Percentiles rank a stretch among this genome's conserved stretches.
Conservation (phyloP, 2,329 filamentous ascomycete species). For the Ustilaginoidea virens region DNA sequence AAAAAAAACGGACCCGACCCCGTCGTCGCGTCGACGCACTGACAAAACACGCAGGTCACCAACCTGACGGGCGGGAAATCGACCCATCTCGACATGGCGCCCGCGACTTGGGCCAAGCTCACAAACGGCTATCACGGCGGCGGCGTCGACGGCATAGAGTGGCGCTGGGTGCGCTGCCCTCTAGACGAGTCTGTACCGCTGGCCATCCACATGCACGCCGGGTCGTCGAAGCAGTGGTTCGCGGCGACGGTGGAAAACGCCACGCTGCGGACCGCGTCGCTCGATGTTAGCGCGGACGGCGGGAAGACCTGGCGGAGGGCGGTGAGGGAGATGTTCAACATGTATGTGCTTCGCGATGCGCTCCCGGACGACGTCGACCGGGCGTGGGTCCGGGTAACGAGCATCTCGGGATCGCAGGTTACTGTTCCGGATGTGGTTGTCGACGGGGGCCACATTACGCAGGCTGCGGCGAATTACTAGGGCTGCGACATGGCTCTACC, state of each 20-base stretch:
- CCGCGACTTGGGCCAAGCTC: not conserved
- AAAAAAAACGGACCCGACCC: no score
- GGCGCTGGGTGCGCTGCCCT: not conserved
- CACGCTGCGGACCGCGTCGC: not conserved
- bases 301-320: not conserved
- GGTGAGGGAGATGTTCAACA: not conserved
- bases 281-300: conserved; percentile 1
- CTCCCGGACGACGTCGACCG: not conserved
- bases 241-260: not conserved
- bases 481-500: no score
- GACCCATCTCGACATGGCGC: conserved; percentile 1
- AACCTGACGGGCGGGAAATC: not conserved
- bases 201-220: not conserved
- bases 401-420: not conserved
- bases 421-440: not conserved
- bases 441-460: not conserved
- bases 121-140: not conserved
- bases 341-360: not conserved
- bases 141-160: not conserved
- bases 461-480: not conserved
- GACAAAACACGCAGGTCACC: not conserved
- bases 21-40: no score
- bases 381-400: conserved; percentile 1
- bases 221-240: conserved; percentile 1
- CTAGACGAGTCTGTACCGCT: not conserved